A percentile compares a stretch with the other conserved stretches of the same genome.
These are phyloP conservation scores for Plicaturopsis crispa DNA, from an alignment of 768 basidiomycete species.

Conservation along the genomic window DNA sequence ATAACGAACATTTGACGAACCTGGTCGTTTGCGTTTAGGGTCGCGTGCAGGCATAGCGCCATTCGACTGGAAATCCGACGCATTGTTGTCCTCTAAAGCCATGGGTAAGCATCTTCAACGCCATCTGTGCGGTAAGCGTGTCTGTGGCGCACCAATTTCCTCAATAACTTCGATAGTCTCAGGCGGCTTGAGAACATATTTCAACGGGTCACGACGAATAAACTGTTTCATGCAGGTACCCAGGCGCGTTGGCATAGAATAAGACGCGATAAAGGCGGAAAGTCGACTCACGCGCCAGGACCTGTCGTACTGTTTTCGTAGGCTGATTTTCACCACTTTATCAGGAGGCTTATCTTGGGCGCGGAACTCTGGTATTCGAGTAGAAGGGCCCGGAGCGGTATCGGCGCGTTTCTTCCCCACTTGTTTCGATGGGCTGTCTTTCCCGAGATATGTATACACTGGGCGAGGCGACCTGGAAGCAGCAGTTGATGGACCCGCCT, in stretches of 20 bases:
- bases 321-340: conserved; percentile 2
- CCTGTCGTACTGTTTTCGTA: conserved; percentile 4
- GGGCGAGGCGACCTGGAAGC: conserved; percentile 4
- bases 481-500: conserved; percentile 6
- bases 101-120: too few species aligned
- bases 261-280: not conserved
- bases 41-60: too few species aligned
- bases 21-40: too few species aligned
- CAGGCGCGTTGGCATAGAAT: conserved; percentile 7
- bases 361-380: conserved; percentile 5
- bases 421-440: conserved; percentile 4
- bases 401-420: conserved; percentile 9
- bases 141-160: too few species aligned
- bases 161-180: too few species aligned
- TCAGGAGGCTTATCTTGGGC: too few species aligned
- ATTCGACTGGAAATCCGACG: too few species aligned
- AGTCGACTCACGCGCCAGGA: conserved; percentile 8
- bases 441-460: not conserved
- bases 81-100: too few species aligned
- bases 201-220: too few species aligned
- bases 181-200: too few species aligned
- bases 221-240: conserved; percentile 2
- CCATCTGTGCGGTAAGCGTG: too few species aligned
- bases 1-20: too few species aligned
- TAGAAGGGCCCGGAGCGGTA: not conserved